Conservation (phyloP, 2,329 filamentous ascomycete species). For the Pseudocercospora ulei region DNA sequence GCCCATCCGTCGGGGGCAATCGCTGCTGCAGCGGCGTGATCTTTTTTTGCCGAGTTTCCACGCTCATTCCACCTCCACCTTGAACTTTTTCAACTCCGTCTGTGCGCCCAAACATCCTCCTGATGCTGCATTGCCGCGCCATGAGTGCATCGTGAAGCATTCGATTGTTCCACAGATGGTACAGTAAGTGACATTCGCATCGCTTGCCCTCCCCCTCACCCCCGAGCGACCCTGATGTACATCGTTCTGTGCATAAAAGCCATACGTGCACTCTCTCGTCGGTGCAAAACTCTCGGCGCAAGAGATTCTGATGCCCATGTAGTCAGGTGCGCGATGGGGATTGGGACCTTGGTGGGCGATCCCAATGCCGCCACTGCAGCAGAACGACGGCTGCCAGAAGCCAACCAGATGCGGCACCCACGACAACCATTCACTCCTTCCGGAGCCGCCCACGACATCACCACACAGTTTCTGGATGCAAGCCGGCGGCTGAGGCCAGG, state of each 20-base stretch:
- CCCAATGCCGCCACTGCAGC: constrained; percentile 6
- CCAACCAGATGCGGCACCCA: constrained; percentile 16
- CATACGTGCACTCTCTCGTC: no score
- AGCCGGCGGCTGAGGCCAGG: constrained; percentile 55
- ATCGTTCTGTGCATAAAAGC: no score
- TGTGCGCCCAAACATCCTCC: not conserved
- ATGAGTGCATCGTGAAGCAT: no score
- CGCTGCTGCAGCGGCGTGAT: constrained; percentile 1
- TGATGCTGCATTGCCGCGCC: no score
- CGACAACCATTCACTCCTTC: constrained; percentile 7
- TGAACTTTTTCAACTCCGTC: not conserved
- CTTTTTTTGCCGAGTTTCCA: constrained; percentile 1
- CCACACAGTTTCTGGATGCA: constrained; percentile 32
- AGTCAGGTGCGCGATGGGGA: not conserved
- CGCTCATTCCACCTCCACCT: not conserved
- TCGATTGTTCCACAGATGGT: no score
- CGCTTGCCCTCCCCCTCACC: no score
- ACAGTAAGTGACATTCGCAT: no score
- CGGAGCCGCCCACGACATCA: constrained; percentile 30
- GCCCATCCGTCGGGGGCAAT: constrained; percentile 1
- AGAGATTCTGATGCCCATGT: not conserved
- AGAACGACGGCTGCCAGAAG: constrained; percentile 24
- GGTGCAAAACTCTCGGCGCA: no score
- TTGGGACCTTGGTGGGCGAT: not conserved
- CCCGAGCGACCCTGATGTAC: no score